Evolutionary conservation across 1,139 yeast species (phyloP), one percentile per base, ranked within the genome.

Genomic region (Pneumocystis canis): DNA sequence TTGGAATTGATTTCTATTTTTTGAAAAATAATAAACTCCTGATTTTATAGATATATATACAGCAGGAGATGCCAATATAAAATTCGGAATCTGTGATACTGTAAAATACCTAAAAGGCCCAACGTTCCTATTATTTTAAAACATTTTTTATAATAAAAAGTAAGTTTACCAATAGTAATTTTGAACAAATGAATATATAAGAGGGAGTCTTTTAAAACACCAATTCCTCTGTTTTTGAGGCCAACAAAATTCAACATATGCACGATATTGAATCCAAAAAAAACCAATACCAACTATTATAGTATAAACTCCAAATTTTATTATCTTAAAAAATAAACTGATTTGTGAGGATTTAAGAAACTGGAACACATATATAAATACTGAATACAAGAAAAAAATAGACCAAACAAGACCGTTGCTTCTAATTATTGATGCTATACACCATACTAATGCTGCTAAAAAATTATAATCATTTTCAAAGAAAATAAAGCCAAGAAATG

Each of bases 51-150:
- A 65, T 3, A 84, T 69, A 1, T 75, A 39, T 2, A 87, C 71
- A 14, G 84, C 81, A 1, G 97, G 98, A 0, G 80, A 66, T 0
- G 89, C 94, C 69, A 92, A 77, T n/a, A 84, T 47, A 70, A 92
- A 90, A 72, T 90, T 87, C 11, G 97, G 96, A 16, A 88, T 73
- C 70, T 92, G 90, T 69, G 82, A 83, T 0, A 78, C 68, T 0
- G 94, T 84, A 94, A 96, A 92, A 73, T 92, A 92, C 60, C 75
- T 77, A 61, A 92, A 73, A 63, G 90, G 82, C 0, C 98, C 98
- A 60, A 78, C 80, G 68, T 83, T 80, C 98, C 54, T 47, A 47
- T 25, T 14, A 25, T 28, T 11, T 47, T 25, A 47, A 16, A 47
- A 47, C 25, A 47, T 25, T 18, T 18, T 9, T 25, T 47, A 37